Conservation (phyloP, 371 early-diverging fungal species). For the Mucor irregularis region DNA sequence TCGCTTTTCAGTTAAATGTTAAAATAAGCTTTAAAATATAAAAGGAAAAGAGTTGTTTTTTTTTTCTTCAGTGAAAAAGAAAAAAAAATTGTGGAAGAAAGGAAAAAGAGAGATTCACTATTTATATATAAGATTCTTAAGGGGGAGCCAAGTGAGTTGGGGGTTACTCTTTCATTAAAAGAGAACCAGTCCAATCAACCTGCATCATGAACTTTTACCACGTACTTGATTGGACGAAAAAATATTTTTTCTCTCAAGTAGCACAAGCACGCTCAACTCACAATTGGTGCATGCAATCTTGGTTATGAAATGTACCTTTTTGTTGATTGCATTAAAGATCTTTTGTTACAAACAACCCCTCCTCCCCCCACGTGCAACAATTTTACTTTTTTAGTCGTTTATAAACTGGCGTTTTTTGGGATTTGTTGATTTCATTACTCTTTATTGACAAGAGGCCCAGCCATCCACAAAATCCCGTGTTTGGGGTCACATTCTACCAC, state of each 20-base stretch:
- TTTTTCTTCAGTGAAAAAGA: too few species aligned
- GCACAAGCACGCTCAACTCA: too few species aligned
- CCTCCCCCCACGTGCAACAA: neutral
- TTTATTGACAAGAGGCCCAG: too few species aligned
- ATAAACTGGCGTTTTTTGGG: neutral
- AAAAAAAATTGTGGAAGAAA: neutral
- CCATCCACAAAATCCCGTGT: too few species aligned
- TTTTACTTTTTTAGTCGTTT: neutral
- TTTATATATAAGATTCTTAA: neutral
- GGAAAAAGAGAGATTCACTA: neutral
- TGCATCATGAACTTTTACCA: slow-evolving; percentile 12
- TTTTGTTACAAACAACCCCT: too few species aligned
- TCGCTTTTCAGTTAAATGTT: too few species aligned
- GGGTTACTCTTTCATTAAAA: neutral
- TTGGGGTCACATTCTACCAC: slow-evolving; percentile 1
- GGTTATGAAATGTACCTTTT: too few species aligned
- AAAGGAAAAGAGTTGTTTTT: too few species aligned
- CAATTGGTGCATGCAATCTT: too few species aligned
- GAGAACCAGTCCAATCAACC: slow-evolving; percentile 8
- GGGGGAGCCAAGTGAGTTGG: neutral
- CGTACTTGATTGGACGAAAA: slow-evolving; percentile 7
- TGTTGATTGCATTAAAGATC: neutral
- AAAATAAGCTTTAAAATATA: too few species aligned
- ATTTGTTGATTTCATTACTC: too few species aligned
- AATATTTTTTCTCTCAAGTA: too few species aligned